These are phyloP conservation scores for Furcasterigmium sp. DNA, from an alignment of 2,329 filamentous ascomycete species.

Conservation along the genomic window DNA sequence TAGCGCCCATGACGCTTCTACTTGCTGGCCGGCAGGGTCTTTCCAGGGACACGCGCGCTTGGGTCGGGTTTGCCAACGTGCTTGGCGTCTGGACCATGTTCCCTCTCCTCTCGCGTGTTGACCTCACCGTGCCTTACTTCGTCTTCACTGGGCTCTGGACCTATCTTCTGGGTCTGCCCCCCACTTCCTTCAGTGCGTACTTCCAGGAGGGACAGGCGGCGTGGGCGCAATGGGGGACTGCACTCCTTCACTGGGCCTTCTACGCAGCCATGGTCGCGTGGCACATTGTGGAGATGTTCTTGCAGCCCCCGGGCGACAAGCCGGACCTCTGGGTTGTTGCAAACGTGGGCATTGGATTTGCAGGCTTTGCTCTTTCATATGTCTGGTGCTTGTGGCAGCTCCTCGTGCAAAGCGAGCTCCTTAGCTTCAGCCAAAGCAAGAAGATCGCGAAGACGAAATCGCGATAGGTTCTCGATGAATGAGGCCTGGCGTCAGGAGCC, in stretches of 20 bases:
- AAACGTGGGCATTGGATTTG: constrained; percentile 82
- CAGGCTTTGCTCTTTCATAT: constrained; percentile 82
- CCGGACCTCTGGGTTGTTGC: constrained; percentile 93
- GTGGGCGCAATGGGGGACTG: constrained; percentile 53
- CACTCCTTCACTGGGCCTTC: constrained; percentile 66
- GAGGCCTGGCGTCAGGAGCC: no score
- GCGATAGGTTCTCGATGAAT: no score
- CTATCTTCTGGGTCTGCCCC: constrained; percentile 83
- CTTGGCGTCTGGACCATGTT: constrained; percentile 92
- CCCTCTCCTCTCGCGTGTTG: constrained; percentile 80
- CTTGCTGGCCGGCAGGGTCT: constrained; percentile 75
- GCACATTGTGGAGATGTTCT: constrained; percentile 70
- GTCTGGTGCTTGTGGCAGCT: constrained; percentile 81
- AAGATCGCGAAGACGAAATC: not conserved
- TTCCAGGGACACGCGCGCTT: constrained; percentile 69
- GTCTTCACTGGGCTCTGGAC: constrained; percentile 85
- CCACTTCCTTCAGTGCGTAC: constrained; percentile 66
- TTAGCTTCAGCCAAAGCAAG: constrained; percentile 17
- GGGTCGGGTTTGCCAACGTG: constrained; percentile 95
- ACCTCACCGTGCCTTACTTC: constrained; percentile 76
- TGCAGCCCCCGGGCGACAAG: constrained; percentile 66
- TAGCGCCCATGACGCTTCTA: constrained; percentile 89
- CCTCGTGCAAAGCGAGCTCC: constrained; percentile 51
- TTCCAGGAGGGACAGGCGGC: constrained; percentile 42
- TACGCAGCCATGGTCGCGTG: constrained; percentile 75